Evolutionary conservation across 1,284 basidiomycete genomes (phyloP).

Genomic region (Trichosporon sp.): DNA sequence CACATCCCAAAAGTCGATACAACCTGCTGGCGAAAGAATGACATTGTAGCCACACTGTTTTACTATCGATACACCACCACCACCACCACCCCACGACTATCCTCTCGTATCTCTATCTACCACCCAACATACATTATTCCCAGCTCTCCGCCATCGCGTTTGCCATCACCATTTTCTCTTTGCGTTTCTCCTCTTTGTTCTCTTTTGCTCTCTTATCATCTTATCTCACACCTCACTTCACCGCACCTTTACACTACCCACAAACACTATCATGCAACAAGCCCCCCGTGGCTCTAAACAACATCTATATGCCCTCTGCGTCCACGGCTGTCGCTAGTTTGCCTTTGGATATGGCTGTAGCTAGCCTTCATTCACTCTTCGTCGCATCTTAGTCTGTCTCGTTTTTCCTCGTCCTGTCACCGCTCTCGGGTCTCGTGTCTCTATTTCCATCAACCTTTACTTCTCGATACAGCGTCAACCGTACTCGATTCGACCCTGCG

Average conservation of each 20-base stretch:
- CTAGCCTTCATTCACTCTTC: not conserved
- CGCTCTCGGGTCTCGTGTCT: not conserved
- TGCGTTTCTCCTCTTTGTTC: not conserved
- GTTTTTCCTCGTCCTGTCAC: not conserved
- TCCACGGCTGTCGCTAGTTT: too few species aligned
- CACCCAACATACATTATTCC: not conserved
- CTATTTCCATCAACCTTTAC: not conserved
- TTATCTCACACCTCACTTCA: not conserved
- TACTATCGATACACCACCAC: not conserved
- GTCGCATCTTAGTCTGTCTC: not conserved
- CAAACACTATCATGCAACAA: constrained; percentile 2
- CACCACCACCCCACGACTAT: not conserved
- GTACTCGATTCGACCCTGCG: not conserved
- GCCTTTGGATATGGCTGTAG: too few species aligned
- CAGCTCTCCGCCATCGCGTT: not conserved
- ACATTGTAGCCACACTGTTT: not conserved
- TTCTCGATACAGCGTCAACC: not conserved
- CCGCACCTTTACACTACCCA: not conserved
- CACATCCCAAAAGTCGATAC: not conserved
- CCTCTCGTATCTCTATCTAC: not conserved
- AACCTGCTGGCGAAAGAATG: not conserved
- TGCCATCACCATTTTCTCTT: not conserved
- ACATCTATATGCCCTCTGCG: too few species aligned
- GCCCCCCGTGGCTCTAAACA: constrained; percentile 3
- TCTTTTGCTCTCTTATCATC: constrained; percentile 3